Evolutionary conservation across 805 yeast genomes (phyloP).

Genomic region (Metschnikowia baotianmanensis): DNA sequence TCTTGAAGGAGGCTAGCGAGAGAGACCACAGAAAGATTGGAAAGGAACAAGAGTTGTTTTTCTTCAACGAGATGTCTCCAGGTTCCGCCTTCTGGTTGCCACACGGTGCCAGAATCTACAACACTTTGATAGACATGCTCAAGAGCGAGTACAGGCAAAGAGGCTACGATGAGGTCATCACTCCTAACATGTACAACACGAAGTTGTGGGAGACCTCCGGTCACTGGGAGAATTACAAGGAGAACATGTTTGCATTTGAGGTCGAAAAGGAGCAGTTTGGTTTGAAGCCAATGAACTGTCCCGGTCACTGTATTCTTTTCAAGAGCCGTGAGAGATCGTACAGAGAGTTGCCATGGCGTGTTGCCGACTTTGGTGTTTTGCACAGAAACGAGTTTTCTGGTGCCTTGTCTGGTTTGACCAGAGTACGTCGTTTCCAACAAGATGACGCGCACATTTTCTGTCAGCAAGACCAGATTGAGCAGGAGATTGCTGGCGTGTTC

Average conservation of each 20-base stretch:
- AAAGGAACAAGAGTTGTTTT: slow-evolving; percentile 91
- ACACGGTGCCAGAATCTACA: slow-evolving; percentile 97
- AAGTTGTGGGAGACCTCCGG: slow-evolving; percentile 99
- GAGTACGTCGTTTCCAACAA: slow-evolving; percentile 98
- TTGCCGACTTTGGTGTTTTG: slow-evolving; percentile 95
- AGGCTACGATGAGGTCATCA: slow-evolving; percentile 97
- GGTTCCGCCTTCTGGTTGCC: slow-evolving; percentile 99
- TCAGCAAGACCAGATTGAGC: slow-evolving; percentile 83
- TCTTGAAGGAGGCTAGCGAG: slow-evolving; percentile 91
- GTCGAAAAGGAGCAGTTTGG: slow-evolving; percentile 96
- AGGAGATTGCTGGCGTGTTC: slow-evolving; percentile 78
- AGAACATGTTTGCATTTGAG: slow-evolving; percentile 94
- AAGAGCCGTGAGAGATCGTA: slow-evolving; percentile 91
- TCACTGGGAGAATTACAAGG: slow-evolving; percentile 97
- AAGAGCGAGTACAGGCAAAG: slow-evolving; percentile 85
- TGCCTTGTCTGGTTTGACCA: slow-evolving; percentile 85
- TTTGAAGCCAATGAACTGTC: slow-evolving; percentile 92
- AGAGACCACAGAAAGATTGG: slow-evolving; percentile 98
- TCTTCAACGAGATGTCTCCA: slow-evolving; percentile 95
- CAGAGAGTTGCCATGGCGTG: slow-evolving; percentile 97
- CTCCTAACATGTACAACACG: slow-evolving; percentile 98
- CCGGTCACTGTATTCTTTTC: slow-evolving; percentile 91
- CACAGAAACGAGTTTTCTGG: slow-evolving; percentile 97
- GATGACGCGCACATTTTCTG: slow-evolving; percentile 99
- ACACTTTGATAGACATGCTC: slow-evolving; percentile 75